These are phyloP conservation scores for Chalciporus chontae DNA, from an alignment of 768 basidiomycete species.

Conservation along the genomic window DNA sequence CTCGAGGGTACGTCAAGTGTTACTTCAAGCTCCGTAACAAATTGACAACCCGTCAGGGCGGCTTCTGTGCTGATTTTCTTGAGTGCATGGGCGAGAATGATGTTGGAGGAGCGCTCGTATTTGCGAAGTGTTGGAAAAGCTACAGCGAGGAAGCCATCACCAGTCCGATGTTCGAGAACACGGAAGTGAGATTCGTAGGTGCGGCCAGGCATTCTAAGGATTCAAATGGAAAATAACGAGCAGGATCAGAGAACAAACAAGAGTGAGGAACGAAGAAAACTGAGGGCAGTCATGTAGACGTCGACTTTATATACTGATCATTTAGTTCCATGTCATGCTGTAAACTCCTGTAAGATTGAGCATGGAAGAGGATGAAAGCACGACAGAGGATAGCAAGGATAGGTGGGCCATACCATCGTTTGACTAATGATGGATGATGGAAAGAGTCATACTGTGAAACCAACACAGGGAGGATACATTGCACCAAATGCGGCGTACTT, in stretches of 20 bases:
- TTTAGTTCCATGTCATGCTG: conserved; percentile 10
- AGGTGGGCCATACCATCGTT: not conserved
- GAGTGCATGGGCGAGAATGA: conserved; percentile 50
- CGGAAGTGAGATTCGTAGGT: conserved; percentile 21
- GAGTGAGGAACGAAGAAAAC: conserved; percentile 1
- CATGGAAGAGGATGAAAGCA: conserved; percentile 6
- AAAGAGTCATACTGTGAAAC: not conserved
- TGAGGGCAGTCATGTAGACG: not conserved
- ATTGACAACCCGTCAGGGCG: conserved; percentile 36
- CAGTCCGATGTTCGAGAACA: conserved; percentile 38
- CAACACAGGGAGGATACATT: conserved; percentile 19
- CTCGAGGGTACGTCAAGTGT: conserved; percentile 21
- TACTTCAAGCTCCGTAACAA: conserved; percentile 33
- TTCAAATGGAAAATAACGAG: not conserved
- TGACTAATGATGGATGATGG: not conserved
- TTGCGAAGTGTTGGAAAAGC: conserved; percentile 40
- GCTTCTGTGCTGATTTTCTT: conserved; percentile 38
- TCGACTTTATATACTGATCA: conserved; percentile 8
- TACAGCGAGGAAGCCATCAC: conserved; percentile 39
- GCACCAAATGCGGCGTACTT: not conserved
- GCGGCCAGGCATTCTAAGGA: conserved; percentile 29
- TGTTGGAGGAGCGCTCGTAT: conserved; percentile 49
- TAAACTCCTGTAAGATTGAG: conserved; percentile 17
- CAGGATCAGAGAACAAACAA: not conserved
- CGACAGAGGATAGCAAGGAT: conserved; percentile 13